Evolutionary conservation across 495 filamentous ascomycete species (phyloP).

Genomic region (Daldinia loculata): DNA sequence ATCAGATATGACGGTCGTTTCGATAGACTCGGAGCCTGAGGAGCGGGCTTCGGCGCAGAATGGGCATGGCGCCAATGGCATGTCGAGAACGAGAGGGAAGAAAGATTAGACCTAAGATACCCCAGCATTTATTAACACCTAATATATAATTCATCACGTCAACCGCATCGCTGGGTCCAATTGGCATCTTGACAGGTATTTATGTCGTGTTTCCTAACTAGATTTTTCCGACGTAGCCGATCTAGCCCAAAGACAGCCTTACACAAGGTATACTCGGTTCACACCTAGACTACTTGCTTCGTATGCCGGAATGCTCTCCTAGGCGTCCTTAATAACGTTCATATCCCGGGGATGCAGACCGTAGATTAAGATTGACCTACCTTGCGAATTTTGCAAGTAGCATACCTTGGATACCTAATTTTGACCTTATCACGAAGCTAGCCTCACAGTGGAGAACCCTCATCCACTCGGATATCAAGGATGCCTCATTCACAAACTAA

Average conservation of each 20-base stretch:
- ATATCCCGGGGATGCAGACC: background rate
- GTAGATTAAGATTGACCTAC: background rate
- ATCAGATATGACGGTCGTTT: conserved; percentile 79
- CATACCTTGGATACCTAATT: background rate
- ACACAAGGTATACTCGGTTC: background rate
- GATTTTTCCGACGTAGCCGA: background rate
- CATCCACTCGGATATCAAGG: background rate
- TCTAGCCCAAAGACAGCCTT: background rate
- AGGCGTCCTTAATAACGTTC: background rate
- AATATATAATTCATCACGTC: conserved; percentile 30
- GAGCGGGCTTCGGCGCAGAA: conserved; percentile 8
- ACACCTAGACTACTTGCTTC: background rate
- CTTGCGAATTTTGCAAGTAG: background rate
- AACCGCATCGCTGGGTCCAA: background rate
- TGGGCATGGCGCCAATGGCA: conserved; percentile 6
- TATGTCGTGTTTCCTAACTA: background rate
- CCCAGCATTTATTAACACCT: conserved; percentile 9
- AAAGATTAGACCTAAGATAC: conserved; percentile 41
- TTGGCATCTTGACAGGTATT: background rate
- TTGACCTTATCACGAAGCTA: background rate
- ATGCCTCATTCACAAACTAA: background rate
- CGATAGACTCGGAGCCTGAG: conserved; percentile 46
- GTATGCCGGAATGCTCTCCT: background rate
- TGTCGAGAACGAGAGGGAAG: conserved; percentile 30
- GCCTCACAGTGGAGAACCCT: background rate